These are phyloP conservation scores for Apiotrichum domesticum DNA, from an alignment of 1,284 basidiomycete species.

Conservation along the genomic window DNA sequence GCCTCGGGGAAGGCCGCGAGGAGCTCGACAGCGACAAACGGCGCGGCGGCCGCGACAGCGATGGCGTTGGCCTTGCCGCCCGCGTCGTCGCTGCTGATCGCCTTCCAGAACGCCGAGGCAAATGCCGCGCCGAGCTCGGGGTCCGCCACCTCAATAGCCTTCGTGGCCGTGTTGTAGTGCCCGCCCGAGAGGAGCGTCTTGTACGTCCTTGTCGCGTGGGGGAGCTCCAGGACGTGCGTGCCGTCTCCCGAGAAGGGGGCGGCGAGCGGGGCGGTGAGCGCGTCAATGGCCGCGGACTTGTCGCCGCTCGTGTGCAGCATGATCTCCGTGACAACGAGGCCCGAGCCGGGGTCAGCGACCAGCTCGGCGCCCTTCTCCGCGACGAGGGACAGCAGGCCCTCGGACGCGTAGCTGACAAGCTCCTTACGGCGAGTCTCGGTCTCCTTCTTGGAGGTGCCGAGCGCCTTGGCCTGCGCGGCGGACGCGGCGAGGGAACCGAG, in stretches of 20 bases:
- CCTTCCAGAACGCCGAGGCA: conserved; percentile 55
- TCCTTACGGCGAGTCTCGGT: conserved; percentile 58
- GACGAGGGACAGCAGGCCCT: conserved; percentile 62
- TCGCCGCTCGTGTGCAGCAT: conserved; percentile 77
- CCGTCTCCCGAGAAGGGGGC: conserved; percentile 53
- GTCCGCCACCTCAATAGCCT: conserved; percentile 53
- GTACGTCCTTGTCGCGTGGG: conserved; percentile 72
- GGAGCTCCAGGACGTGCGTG: conserved; percentile 65
- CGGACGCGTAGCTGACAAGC: conserved; percentile 62
- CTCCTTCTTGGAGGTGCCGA: conserved; percentile 72
- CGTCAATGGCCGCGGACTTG: conserved; percentile 58
- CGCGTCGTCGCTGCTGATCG: conserved; percentile 46
- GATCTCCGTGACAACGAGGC: conserved; percentile 67
- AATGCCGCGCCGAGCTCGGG: conserved; percentile 57
- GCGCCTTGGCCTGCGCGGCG: conserved; percentile 48
- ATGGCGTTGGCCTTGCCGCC: conserved; percentile 46
- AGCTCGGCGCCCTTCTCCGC: conserved; percentile 56
- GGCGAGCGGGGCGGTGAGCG: conserved; percentile 57
- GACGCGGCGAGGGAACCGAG: conserved; percentile 64
- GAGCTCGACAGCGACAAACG: conserved; percentile 72
- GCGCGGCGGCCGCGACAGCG: conserved; percentile 62
- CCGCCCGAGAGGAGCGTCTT: conserved; percentile 84
- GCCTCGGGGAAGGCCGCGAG: conserved; percentile 55
- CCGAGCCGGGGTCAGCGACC: conserved; percentile 67
- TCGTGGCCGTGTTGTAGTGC: conserved; percentile 64